Conservation (phyloP, 2,329 filamentous ascomycete species). For the Alternaria sp. region DNA sequence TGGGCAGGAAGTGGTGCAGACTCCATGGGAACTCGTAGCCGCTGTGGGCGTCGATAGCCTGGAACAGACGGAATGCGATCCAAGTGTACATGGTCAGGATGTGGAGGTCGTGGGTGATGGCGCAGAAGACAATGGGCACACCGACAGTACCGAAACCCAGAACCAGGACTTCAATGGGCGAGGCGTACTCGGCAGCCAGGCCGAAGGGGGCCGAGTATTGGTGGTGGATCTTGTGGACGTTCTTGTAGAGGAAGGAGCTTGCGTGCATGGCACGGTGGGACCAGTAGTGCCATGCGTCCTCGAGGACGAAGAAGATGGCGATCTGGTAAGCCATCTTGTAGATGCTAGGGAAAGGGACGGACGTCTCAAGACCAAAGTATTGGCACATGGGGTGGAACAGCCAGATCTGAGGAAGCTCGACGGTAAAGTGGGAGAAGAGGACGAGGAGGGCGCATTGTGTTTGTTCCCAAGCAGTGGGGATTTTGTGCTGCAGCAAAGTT, state of each 20-base stretch:
- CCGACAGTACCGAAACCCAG: conserved; percentile 88
- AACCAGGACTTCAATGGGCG: conserved; percentile 95
- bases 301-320: conserved; percentile 90
- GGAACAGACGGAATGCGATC: conserved; percentile 92
- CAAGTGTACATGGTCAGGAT: conserved; percentile 97
- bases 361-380: conserved; percentile 86
- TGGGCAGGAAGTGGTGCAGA: conserved; percentile 91
- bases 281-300: conserved; percentile 99
- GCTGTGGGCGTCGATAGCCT: conserved; percentile 96
- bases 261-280: conserved; percentile 92
- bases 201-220: conserved; percentile 98
- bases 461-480: conserved; percentile 91
- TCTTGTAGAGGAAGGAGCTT: conserved; percentile 86
- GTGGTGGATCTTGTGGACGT: conserved; percentile 98
- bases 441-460: conserved; percentile 94
- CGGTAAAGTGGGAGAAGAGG: conserved; percentile 93
- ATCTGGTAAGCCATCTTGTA: conserved; percentile 93
- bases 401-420: conserved; percentile 98
- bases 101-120: conserved; percentile 85
- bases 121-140: conserved; percentile 82
- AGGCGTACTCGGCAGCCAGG: conserved; percentile 95
- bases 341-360: conserved; percentile 85
- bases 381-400: conserved; percentile 97
- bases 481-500: conserved; percentile 68
- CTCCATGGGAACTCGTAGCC: conserved; percentile 99